Evolutionary conservation across 352 stramenopile genomes (phyloP).

Genomic region (Pythium coloratum): DNA sequence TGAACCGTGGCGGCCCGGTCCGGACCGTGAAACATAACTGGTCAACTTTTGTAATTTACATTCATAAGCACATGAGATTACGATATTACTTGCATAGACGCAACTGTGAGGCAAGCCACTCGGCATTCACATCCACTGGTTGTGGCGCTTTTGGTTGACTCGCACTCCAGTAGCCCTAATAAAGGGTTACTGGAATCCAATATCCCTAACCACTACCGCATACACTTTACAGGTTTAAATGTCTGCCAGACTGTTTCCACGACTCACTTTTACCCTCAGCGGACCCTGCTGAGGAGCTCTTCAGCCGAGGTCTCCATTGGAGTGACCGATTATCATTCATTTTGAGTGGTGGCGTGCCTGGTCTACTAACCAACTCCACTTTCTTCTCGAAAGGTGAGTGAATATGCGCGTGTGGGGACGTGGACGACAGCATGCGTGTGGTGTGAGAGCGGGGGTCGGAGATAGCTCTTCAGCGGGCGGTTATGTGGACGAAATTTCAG

Average conservation of each 20-base stretch:
- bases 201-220: conserved; percentile 19
- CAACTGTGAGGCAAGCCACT: conserved; percentile 9
- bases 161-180: conserved; percentile 3
- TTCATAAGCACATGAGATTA: not conserved
- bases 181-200: not conserved
- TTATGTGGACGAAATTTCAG: not conserved
- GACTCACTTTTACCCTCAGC: conserved; percentile 24
- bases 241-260: no score
- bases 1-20: conserved; percentile 21
- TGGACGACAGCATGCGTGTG: not conserved
- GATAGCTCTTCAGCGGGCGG: not conserved
- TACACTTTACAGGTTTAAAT: conserved; percentile 9
- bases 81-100: conserved; percentile 8
- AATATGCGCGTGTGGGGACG: conserved; percentile 15
- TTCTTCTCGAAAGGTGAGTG: conserved; percentile 37
- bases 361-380: conserved; percentile 61
- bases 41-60: conserved; percentile 4
- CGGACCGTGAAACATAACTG: conserved; percentile 4
- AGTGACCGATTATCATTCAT: conserved; percentile 33
- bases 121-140: conserved; percentile 30
- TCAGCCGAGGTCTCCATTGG: conserved; percentile 11
- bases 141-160: conserved; percentile 27
- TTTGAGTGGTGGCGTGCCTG: conserved; percentile 72
- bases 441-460: not conserved
- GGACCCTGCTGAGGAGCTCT: conserved; percentile 6